phyloP scores from a whole-genome alignment of 2,329 filamentous ascomycete genomes.

The Myriosclerotinia scirpicola region DNA sequence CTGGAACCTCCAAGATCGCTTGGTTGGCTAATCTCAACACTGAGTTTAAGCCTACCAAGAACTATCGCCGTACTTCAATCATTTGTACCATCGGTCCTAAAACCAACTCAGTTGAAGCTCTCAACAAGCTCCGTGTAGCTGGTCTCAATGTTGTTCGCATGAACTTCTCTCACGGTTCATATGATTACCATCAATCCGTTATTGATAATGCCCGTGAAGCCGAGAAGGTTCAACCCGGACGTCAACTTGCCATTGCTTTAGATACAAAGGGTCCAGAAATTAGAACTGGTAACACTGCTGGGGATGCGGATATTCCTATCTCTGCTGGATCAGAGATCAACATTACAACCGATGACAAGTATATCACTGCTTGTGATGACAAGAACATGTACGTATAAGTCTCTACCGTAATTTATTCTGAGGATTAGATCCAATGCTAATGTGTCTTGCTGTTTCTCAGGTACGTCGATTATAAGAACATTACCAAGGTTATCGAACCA shows the following conservation, averaged over 20 bases:
- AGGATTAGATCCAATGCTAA: not conserved
- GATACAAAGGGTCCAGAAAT: slow-evolving; percentile 84
- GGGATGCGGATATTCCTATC: slow-evolving; percentile 77
- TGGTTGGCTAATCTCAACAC: slow-evolving; percentile 78
- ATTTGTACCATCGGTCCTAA: slow-evolving; percentile 95
- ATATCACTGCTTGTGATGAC: slow-evolving; percentile 78
- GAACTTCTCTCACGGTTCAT: slow-evolving; percentile 96
- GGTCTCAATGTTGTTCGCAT: slow-evolving; percentile 99
- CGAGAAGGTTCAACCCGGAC: slow-evolving; percentile 73
- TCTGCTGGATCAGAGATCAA: slow-evolving; percentile 80
- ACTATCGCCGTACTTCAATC: slow-evolving; percentile 95
- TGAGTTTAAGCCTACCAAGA: slow-evolving; percentile 69
- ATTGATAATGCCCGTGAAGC: slow-evolving; percentile 93
- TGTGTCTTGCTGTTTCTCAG: slow-evolving; percentile 45
- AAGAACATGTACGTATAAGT: slow-evolving; percentile 78
- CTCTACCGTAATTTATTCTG: not conserved
- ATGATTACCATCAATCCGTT: slow-evolving; percentile 98
- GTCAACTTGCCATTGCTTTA: slow-evolving; percentile 92
- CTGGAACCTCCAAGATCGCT: slow-evolving; percentile 68
- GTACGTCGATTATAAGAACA: slow-evolving; percentile 99
- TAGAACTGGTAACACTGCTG: slow-evolving; percentile 73
- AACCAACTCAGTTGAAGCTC: slow-evolving; percentile 96
- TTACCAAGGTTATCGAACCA: slow-evolving; percentile 92
- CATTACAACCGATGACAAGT: slow-evolving; percentile 95
- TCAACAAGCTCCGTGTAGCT: slow-evolving; percentile 86